Percentiles rank a stretch among this genome's conserved stretches.
These are phyloP conservation scores for Microbotryum silenes-acaulis DNA, from an alignment of 1,284 basidiomycete species.

Conservation along the genomic window DNA sequence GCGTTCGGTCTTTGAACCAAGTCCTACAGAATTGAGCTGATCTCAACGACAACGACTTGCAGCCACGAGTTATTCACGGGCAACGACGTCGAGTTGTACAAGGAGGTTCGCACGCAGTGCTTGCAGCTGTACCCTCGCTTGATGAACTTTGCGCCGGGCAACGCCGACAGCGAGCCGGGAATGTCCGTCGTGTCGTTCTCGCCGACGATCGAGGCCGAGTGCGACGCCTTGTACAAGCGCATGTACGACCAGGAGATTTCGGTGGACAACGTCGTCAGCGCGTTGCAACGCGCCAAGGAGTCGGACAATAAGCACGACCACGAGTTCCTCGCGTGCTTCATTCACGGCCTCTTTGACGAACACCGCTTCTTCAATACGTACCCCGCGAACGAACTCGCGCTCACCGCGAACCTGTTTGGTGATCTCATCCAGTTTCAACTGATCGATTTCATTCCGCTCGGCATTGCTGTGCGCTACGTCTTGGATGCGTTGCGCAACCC, in stretches of 20 bases:
- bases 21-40: too few species aligned
- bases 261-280: slow-evolving; percentile 85
- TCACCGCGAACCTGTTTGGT: slow-evolving; percentile 95
- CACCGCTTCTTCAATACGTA: slow-evolving; percentile 99
- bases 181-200: slow-evolving; percentile 82
- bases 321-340: slow-evolving; percentile 96
- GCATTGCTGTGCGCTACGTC: slow-evolving; percentile 94
- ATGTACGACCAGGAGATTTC: slow-evolving; percentile 91
- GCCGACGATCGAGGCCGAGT: slow-evolving; percentile 81
- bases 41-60: neutral
- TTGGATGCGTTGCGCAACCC: slow-evolving; percentile 85
- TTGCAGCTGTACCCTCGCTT: slow-evolving; percentile 93
- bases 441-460: slow-evolving; percentile 89
- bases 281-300: slow-evolving; percentile 76
- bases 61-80: slow-evolving; percentile 48
- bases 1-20: too few species aligned
- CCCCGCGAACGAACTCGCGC: slow-evolving; percentile 83
- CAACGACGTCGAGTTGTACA: slow-evolving; percentile 78
- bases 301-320: slow-evolving; percentile 79
- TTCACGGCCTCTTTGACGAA: slow-evolving; percentile 99
- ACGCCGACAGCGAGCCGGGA: slow-evolving; percentile 79
- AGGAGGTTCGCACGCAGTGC: slow-evolving; percentile 86
- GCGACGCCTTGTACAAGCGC: slow-evolving; percentile 90
- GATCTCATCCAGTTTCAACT: slow-evolving; percentile 90
- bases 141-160: slow-evolving; percentile 83